Percentiles rank a stretch among this genome's conserved stretches.
phyloP scores from a whole-genome alignment of 2,329 filamentous ascomycete genomes.

The Fusarium decemcellulare region DNA sequence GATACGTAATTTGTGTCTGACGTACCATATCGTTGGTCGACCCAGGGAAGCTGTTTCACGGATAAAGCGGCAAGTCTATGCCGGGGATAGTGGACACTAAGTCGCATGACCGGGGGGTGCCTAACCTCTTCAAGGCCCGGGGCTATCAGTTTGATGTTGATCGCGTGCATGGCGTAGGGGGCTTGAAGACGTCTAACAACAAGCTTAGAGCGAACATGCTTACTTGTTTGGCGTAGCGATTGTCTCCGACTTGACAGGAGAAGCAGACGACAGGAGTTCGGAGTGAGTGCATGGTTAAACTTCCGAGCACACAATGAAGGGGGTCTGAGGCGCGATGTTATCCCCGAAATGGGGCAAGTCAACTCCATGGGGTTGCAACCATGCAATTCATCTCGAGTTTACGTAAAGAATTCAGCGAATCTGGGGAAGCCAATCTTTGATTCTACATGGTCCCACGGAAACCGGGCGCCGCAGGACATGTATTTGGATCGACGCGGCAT shows the following conservation, averaged over 20 bases:
- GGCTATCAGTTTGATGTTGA: constrained; percentile 14
- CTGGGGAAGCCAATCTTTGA: background rate
- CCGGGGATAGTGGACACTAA: constrained; percentile 30
- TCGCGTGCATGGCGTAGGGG: constrained; percentile 8
- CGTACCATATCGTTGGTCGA: constrained; percentile 19
- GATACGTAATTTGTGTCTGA: constrained; percentile 27
- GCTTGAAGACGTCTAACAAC: background rate
- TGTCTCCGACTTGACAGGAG: background rate
- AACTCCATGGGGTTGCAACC: background rate
- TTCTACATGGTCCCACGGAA: background rate
- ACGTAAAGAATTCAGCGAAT: background rate
- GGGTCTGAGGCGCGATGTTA: background rate
- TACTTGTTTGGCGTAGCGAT: background rate
- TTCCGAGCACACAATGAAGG: background rate
- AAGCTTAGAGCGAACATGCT: background rate
- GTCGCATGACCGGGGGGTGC: constrained; percentile 4
- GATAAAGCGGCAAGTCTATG: constrained; percentile 39
- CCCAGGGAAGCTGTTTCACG: constrained; percentile 19
- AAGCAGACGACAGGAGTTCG: background rate
- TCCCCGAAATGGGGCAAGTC: background rate
- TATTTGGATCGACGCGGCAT: constrained; percentile 6
- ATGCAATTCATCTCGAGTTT: background rate
- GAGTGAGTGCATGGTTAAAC: background rate
- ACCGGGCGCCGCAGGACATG: background rate
- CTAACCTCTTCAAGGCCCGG: constrained; percentile 15